Percentiles rank a stretch among this genome's conserved stretches.
Evolutionary conservation across 352 stramenopile genomes (phyloP).

Genomic region (Labyrinthula sp.): DNA sequence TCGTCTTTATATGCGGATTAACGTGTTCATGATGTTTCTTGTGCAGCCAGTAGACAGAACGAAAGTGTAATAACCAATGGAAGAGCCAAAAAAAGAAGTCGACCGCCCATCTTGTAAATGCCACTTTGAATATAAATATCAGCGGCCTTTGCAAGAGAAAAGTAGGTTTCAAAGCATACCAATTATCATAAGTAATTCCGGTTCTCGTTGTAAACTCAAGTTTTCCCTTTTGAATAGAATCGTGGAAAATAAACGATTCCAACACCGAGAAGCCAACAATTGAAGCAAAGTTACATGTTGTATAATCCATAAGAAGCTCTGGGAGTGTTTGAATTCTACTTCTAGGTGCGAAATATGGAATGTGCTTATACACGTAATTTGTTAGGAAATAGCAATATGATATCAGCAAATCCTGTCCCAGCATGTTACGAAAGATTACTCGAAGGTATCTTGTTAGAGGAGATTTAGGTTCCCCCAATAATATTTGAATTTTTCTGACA

Average conservation of each 20-base stretch:
- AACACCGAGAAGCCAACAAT: too few relatives aligned
- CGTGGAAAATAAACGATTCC: too few relatives aligned
- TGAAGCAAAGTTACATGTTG: conserved; percentile 22
- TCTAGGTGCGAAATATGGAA: conserved; percentile 23
- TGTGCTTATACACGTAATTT: conserved; percentile 17
- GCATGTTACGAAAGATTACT: background rate
- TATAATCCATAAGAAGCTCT: conserved; percentile 19
- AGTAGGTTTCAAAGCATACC: too few relatives aligned
- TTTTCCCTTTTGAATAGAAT: too few relatives aligned
- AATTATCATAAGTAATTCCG: too few relatives aligned
- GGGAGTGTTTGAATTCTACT: conserved; percentile 8
- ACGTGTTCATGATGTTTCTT: conserved; percentile 15
- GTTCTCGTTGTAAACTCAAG: too few relatives aligned
- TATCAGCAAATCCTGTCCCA: conserved; percentile 5
- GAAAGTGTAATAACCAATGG: conserved; percentile 6
- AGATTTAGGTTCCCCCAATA: background rate
- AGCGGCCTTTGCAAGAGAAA: too few relatives aligned
- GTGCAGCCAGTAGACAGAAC: conserved; percentile 17
- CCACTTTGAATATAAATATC: too few relatives aligned
- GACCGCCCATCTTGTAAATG: too few relatives aligned
- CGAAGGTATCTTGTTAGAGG: conserved; percentile 6
- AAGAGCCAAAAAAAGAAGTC: conserved; percentile 22
- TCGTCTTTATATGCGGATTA: conserved; percentile 18
- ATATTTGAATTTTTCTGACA: background rate
- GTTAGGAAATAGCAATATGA: conserved; percentile 5